A percentile compares a stretch with the other conserved stretches of the same genome.
Conservation (phyloP, 805 yeast genomes). For the Candida montana region DNA sequence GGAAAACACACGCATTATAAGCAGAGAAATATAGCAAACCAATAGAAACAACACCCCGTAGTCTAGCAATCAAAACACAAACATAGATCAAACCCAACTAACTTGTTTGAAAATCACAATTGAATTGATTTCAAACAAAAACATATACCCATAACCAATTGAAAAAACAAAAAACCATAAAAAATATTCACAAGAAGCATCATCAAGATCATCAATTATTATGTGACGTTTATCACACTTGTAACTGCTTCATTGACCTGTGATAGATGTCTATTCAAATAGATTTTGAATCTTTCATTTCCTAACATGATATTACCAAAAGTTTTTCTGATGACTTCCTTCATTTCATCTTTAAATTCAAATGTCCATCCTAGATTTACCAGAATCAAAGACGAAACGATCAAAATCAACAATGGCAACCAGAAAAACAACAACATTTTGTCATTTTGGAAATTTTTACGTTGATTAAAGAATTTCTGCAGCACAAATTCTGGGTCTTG, state of each 20-base stretch:
- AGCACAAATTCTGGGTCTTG: conserved; percentile 29
- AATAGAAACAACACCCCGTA: too few species aligned
- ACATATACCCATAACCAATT: neutral
- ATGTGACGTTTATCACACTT: conserved; percentile 22
- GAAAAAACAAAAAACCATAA: neutral
- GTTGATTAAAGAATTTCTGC: conserved; percentile 36
- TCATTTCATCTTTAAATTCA: conserved; percentile 29
- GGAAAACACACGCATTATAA: too few species aligned
- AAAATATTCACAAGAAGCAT: neutral
- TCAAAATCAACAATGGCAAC: conserved; percentile 69
- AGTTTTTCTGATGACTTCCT: conserved; percentile 36
- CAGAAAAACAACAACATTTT: conserved; percentile 85
- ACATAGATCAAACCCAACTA: too few species aligned
- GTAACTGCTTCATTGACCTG: conserved; percentile 39
- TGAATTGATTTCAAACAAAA: too few species aligned
- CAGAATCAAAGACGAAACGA: conserved; percentile 42
- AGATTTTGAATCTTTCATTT: conserved; percentile 42
- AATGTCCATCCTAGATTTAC: conserved; percentile 29
- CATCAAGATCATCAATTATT: neutral
- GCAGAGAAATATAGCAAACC: too few species aligned
- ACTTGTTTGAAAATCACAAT: too few species aligned
- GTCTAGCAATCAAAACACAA: too few species aligned
- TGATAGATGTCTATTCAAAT: conserved; percentile 32
- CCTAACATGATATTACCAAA: conserved; percentile 49
- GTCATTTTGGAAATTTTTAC: conserved; percentile 56